phyloP scores from a whole-genome alignment of 2,329 filamentous ascomycete species.

The Colletotrichum incanum region DNA sequence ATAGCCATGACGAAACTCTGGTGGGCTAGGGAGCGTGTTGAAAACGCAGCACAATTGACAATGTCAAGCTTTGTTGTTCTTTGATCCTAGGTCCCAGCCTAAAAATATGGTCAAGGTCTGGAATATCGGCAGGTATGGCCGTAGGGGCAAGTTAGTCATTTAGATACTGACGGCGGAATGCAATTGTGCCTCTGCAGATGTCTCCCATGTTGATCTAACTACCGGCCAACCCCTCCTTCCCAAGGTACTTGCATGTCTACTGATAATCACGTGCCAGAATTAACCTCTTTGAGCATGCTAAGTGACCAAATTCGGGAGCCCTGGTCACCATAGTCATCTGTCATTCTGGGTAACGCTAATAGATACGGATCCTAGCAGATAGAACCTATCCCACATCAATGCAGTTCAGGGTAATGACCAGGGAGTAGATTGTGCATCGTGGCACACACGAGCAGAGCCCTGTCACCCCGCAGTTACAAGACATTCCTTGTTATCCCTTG shows the following conservation, averaged over 20 bases:
- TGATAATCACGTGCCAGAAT: conserved; percentile 15
- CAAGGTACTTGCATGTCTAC: not conserved
- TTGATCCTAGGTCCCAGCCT: conserved; percentile 20
- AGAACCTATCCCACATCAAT: no score
- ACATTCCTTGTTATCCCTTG: not conserved
- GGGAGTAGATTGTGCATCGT: not conserved
- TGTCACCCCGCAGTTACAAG: not conserved
- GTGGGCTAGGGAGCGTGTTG: not conserved
- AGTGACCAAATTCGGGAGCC: conserved; percentile 5
- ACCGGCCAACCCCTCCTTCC: not conserved
- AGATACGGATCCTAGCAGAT: not conserved
- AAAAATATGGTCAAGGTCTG: not conserved
- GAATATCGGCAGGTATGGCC: not conserved
- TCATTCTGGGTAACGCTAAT: not conserved
- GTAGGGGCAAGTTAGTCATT: not conserved
- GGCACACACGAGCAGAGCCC: not conserved
- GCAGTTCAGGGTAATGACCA: not conserved
- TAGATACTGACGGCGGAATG: not conserved
- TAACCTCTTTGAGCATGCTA: not conserved
- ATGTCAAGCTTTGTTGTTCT: not conserved
- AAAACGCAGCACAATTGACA: not conserved
- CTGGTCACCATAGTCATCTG: not conserved
- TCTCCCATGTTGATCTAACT: not conserved
- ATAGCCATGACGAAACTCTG: not conserved
- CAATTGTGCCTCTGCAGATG: not conserved